These are phyloP conservation scores for Penicillium sp. DNA, from an alignment of 2,329 filamentous ascomycete species.

Conservation along the genomic window DNA sequence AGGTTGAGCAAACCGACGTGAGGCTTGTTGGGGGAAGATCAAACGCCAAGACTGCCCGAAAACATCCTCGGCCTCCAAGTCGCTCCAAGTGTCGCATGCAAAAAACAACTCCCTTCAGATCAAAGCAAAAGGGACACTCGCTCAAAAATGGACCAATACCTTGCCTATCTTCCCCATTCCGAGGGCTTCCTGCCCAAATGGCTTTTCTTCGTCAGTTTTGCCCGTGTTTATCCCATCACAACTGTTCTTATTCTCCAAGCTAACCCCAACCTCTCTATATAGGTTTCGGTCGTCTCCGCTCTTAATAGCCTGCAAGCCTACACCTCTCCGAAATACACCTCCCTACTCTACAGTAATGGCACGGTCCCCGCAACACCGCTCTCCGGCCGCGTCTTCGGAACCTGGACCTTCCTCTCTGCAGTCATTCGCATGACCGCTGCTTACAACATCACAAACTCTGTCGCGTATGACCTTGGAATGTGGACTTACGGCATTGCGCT, in stretches of 20 bases:
- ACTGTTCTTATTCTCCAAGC: background rate
- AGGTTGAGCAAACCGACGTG: conserved; percentile 3
- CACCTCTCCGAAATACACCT: conserved; percentile 72
- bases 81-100: too few species aligned
- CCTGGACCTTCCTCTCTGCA: conserved; percentile 77
- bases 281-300: conserved; percentile 76
- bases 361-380: conserved; percentile 65
- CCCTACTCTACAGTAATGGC: conserved; percentile 71
- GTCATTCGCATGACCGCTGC: conserved; percentile 79
- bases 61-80: conserved; percentile 21
- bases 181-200: conserved; percentile 60
- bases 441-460: conserved; percentile 70
- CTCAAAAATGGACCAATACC: conserved; percentile 26
- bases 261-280: background rate
- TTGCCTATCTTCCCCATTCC: conserved; percentile 36
- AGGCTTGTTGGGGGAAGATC: conserved; percentile 24
- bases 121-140: background rate
- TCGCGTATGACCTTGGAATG: conserved; percentile 74
- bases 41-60: conserved; percentile 21
- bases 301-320: conserved; percentile 86
- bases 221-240: background rate
- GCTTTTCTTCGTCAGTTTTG: conserved; percentile 58
- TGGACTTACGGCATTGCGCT: conserved; percentile 80
- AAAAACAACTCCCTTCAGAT: background rate
- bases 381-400: conserved; percentile 76